Base-by-base conservation (phyloP, 805 yeast genomes). In the Candida maesae region DNA sequence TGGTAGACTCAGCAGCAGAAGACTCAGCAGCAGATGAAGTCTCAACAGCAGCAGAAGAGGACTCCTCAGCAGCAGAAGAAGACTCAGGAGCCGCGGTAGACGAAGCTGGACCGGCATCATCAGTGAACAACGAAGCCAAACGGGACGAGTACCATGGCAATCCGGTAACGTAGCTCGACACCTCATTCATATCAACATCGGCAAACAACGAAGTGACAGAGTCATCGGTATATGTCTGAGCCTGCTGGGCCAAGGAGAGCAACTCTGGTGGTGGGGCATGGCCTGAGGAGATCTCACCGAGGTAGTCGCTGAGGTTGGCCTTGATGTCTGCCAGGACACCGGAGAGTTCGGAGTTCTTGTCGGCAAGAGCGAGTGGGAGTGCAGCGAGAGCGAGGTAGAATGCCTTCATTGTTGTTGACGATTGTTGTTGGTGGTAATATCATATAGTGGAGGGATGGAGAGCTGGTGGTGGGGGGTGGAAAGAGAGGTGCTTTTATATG, bases 101-200 rank as follows among this genome's bases (percentile, higher is more conserved):
- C n/a, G n/a, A n/a, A n/a, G n/a, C n/a, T n/a, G n/a, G n/a, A n/a
- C n/a, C n/a, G n/a, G n/a, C n/a, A n/a, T n/a, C n/a, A n/a, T n/a
- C n/a, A n/a, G n/a, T n/a, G 33, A 49, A 17, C 8, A 27, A 35
- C 5, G 51, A 36, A n/a, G 36, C 42, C 23, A 52, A 31, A 47
- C 56, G 48, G 24, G 51, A 41, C 10, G 53, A 50, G 44, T 49
- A 63, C 67, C 67, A 63, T 47, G 66, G 64, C 36, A 63, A 52
- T 25, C 54, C 57, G 19, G 62, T 51, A 23, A 61, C 51, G 28
- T 56, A 54, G 14, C 53, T 33, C 2, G 54, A 44, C 8, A 61
- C 53, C 14, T 48, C 53, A 36, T 39, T 26, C 39, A 47, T 42
- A 45, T 63, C 60, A 34, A 64, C 49, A 39, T 46, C 39, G 20